Percentiles rank a stretch among this genome's conserved stretches.
These are phyloP conservation scores for Immersiella caudata DNA, from an alignment of 495 filamentous ascomycete species.

Conservation along the genomic window DNA sequence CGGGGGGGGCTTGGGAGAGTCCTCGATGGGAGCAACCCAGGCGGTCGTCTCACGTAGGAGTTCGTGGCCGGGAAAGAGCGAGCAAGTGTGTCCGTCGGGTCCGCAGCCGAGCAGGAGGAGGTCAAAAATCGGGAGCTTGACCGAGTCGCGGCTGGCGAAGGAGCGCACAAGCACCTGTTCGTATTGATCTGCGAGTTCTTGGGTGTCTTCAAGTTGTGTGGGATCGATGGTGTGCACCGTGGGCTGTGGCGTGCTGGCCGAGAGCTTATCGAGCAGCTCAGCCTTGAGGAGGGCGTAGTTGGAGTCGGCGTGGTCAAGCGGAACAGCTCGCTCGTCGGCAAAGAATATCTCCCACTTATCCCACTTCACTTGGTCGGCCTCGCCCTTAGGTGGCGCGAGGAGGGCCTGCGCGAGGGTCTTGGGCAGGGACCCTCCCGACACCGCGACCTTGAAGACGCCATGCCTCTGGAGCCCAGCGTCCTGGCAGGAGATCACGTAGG, in stretches of 20 bases:
- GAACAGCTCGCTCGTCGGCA: conserved; percentile 93
- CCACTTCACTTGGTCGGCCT: conserved; percentile 70
- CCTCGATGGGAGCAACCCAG: conserved; percentile 87
- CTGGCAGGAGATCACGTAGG: conserved; percentile 79
- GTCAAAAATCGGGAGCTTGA: conserved; percentile 93
- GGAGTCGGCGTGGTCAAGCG: conserved; percentile 87
- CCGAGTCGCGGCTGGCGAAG: conserved; percentile 82
- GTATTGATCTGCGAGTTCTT: conserved; percentile 92
- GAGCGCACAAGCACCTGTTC: conserved; percentile 82
- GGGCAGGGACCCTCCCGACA: conserved; percentile 94
- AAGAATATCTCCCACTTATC: conserved; percentile 97
- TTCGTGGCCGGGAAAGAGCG: conserved; percentile 86
- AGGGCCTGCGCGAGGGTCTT: conserved; percentile 79
- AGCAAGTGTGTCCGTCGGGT: conserved; percentile 97
- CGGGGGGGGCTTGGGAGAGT: conserved; percentile 92
- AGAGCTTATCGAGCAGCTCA: conserved; percentile 86
- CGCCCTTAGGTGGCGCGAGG: conserved; percentile 63
- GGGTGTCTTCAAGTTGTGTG: conserved; percentile 72
- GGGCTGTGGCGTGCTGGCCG: conserved; percentile 63
- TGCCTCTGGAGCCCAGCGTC: conserved; percentile 78
- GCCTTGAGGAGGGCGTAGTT: conserved; percentile 88
- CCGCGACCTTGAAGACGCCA: conserved; percentile 81
- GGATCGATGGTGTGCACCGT: conserved; percentile 77
- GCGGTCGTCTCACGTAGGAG: conserved; percentile 85
- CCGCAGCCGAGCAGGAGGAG: conserved; percentile 89